Base-by-base conservation (phyloP, 2,329 filamentous ascomycete genomes). In the Botrytis cinerea region DNA sequence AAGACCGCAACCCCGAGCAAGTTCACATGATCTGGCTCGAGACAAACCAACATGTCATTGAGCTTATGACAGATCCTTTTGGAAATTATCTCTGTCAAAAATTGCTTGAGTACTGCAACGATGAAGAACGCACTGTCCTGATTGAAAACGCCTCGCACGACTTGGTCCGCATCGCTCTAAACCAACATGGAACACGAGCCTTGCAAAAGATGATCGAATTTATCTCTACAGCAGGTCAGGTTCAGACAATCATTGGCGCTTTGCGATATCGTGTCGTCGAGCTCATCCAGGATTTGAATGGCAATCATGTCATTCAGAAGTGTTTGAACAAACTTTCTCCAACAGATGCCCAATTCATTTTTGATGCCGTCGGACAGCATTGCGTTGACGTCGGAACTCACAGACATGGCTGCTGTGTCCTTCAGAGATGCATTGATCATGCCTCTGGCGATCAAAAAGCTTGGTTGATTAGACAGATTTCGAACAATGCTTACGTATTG, bases 171-270 rank as follows among this genome's bases (percentile, higher is more conserved):
- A 98, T 99, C 80, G 96, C 96, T 40, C 86, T 98, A 74, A 98
- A 99, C 84, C 95, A 98, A 84, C 96, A 99, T 82, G 96, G 96
- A 78, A 99, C 96, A 74, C 91, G 96, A 71, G 96, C 96, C 76
- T 85, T 99, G 74, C 96, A 99, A 85, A 99, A 98, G 88, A 99
- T 99, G 96, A 99, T 99, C 77, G 96, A 99, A 84, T 97, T 93
- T 82, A 93, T 99, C 80, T 93, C 91, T 70, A 97, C 93, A 40
- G 87, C 90, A 4, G 90, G 92, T 80, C 96, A 99, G 84, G 92
- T 95, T 69, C 87, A 92, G 78, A 92, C 93, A 77, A 96, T 99
- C 82, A 97, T 97, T 77, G 87, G 92, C 72, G 93, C 96, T 22
- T 88, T 99, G 69, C 89, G 91, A 76, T 88, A 90, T 81, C 90